Evolutionary conservation across 169 alveolate genomes (phyloP).

Genomic region (Cryptosporidium andersoni): DNA sequence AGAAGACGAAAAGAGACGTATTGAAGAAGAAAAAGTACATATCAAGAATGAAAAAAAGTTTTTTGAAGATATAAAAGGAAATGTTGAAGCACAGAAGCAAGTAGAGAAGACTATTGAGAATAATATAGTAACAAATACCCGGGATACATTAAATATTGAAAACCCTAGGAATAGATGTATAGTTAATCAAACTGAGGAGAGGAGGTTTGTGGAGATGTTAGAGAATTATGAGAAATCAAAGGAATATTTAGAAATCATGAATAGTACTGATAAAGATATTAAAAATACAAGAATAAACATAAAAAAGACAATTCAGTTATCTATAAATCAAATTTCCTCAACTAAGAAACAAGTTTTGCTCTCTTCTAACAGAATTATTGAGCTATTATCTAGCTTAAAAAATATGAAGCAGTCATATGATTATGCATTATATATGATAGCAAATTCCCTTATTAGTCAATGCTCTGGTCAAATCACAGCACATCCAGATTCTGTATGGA

Average conservation of each 20-base stretch:
- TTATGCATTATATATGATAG: slow-evolving; percentile 30
- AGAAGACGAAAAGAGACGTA: not conserved
- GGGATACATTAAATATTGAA: not conserved
- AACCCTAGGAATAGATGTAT: not conserved
- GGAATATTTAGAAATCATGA: slow-evolving; percentile 34
- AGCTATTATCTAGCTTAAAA: slow-evolving; percentile 20
- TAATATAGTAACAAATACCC: not conserved
- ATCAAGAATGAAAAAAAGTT: not conserved
- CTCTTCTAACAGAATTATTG: slow-evolving; percentile 37
- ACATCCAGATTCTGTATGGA: slow-evolving; percentile 65
- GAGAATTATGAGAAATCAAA: slow-evolving; percentile 31
- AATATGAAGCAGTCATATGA: slow-evolving; percentile 1
- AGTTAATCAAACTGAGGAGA: not conserved
- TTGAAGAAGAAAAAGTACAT: not conserved
- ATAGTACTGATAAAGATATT: slow-evolving; percentile 33
- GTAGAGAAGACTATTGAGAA: not conserved
- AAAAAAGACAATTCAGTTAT: slow-evolving; percentile 64
- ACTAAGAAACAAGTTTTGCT: slow-evolving; percentile 53
- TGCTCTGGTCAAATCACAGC: slow-evolving; percentile 64
- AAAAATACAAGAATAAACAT: slow-evolving; percentile 53
- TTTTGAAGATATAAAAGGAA: not conserved
- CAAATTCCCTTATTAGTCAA: slow-evolving; percentile 38
- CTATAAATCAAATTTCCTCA: slow-evolving; percentile 69
- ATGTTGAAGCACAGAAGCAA: not conserved
- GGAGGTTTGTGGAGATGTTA: slow-evolving; percentile 1